Evolutionary conservation across 305 asterid species (phyloP).

Genomic region (Solanum chacoense): DNA sequence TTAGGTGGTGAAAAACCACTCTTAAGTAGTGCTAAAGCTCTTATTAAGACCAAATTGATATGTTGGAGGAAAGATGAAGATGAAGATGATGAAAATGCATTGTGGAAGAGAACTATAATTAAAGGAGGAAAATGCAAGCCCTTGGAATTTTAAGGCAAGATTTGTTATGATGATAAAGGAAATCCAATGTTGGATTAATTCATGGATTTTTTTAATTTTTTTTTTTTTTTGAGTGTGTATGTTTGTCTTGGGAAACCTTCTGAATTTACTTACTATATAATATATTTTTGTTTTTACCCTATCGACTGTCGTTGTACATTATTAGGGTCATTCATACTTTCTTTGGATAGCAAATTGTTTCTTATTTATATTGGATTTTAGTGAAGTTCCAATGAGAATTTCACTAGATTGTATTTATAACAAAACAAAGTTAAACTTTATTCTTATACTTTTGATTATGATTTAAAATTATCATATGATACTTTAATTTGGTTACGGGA

Average conservation of each 20-base stretch:
- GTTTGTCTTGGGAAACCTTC: not conserved
- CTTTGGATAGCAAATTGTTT: not conserved
- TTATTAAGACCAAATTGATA: conserved; percentile 34
- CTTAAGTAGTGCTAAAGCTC: conserved; percentile 39
- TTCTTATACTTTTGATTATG: not conserved
- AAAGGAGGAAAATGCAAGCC: conserved; percentile 10
- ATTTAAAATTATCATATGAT: not conserved
- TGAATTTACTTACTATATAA: not conserved
- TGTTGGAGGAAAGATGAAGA: conserved; percentile 52
- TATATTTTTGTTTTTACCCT: not conserved
- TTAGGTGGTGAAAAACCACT: conserved; percentile 27
- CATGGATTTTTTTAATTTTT: not conserved
- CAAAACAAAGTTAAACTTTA: not conserved
- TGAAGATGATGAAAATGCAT: conserved; percentile 6
- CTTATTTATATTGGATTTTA: not conserved
- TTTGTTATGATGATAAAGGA: conserved; percentile 6
- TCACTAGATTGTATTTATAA: not conserved
- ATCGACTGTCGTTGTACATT: not conserved
- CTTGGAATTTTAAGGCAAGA: conserved; percentile 10
- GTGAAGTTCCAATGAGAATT: not conserved
- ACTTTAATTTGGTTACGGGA: not conserved
- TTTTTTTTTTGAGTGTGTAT: not conserved
- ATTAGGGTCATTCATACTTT: not conserved
- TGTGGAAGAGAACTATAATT: conserved; percentile 9
- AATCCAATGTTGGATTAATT: not conserved